Evolutionary conservation across 2,329 filamentous ascomycete genomes (phyloP).

Genomic region (Colletotrichum eleusines): DNA sequence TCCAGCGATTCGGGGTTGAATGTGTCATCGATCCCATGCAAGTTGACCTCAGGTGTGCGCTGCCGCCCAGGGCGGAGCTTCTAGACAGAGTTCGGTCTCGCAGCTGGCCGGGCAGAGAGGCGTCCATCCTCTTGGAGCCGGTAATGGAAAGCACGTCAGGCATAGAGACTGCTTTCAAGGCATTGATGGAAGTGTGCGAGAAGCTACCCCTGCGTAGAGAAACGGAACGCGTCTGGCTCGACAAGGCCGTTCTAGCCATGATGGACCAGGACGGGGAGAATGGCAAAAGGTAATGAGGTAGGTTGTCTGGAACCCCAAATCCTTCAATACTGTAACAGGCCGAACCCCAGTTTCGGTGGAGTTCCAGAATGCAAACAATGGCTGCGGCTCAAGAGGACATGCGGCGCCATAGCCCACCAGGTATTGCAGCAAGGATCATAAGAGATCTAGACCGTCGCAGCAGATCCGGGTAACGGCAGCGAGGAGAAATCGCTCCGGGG

Average conservation of each 20-base stretch:
- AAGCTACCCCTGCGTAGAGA: neutral
- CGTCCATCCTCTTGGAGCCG: neutral
- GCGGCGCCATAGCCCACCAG: neutral
- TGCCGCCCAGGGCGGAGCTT: constrained; percentile 1
- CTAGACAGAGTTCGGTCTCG: neutral
- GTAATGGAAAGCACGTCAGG: constrained; percentile 1
- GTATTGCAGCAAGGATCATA: neutral
- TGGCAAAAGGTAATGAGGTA: neutral
- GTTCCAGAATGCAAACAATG: too few relatives aligned
- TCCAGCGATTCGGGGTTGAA: neutral
- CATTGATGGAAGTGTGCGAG: neutral
- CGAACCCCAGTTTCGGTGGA: neutral
- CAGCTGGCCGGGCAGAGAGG: neutral
- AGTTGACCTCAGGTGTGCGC: neutral
- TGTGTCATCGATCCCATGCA: constrained; percentile 9
- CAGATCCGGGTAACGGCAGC: neutral
- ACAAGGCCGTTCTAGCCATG: constrained; percentile 5
- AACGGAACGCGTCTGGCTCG: neutral
- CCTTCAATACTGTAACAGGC: neutral
- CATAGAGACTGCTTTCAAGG: neutral
- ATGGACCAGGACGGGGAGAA: neutral
- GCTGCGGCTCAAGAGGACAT: neutral
- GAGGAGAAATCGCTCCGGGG: neutral
- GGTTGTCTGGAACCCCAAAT: neutral
- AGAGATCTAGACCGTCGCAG: neutral